These are phyloP conservation scores for Moringa oleifera DNA, from an alignment of 345 rosid genomes.

Conservation along the genomic window DNA sequence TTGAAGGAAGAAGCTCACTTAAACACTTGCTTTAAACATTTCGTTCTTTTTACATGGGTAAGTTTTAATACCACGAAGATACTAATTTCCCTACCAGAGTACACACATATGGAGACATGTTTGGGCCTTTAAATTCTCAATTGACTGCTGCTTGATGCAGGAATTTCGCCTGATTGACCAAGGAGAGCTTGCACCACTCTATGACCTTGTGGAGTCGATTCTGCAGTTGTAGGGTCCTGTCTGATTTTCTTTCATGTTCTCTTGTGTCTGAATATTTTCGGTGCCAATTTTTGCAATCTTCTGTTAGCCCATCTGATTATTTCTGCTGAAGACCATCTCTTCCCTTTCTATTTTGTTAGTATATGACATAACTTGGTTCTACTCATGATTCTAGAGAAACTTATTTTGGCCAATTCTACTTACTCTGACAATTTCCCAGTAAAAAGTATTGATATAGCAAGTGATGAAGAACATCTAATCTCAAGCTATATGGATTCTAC, in stretches of 20 bases:
- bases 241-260: neutral
- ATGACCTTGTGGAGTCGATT: slow-evolving; percentile 62
- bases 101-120: no score
- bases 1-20: slow-evolving; percentile 76
- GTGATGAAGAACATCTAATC: no score
- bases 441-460: no score
- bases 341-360: neutral
- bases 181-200: slow-evolving; percentile 60
- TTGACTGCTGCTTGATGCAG: slow-evolving; percentile 29
- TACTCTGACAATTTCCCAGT: no score
- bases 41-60: slow-evolving; percentile 62
- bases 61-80: slow-evolving; percentile 1
- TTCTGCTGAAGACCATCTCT: neutral
- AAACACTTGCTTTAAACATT: slow-evolving; percentile 73
- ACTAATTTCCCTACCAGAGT: no score
- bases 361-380: neutral
- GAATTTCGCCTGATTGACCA: slow-evolving; percentile 55
- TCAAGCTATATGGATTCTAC: no score
- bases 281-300: slow-evolving; percentile 11
- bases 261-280: neutral
- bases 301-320: slow-evolving; percentile 1
- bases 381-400: neutral
- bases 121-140: neutral
- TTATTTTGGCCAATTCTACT: neutral
- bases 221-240: slow-evolving; percentile 30